Evolutionary conservation across 176 grass and related monocot species (phyloP), one percentile per base, ranked within the genome.

Genomic region (Themeda triandra): DNA sequence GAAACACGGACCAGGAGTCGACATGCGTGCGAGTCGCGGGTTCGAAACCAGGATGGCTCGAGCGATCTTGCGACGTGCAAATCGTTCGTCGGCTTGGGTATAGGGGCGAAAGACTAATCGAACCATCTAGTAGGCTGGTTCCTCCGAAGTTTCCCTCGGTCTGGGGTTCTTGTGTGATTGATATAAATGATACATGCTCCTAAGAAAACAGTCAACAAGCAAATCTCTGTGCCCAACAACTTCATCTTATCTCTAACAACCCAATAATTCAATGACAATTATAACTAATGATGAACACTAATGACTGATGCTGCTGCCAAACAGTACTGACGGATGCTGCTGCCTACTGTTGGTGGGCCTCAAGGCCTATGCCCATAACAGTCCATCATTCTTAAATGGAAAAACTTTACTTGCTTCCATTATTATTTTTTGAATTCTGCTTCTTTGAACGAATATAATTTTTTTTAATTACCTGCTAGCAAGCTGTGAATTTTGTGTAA

Each of bases 1-100:
- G 89, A 94, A 94, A 92, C 86, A 92, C 60, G 83, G 88, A 95
- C 87, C 85, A 92, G n/a, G n/a, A n/a, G n/a, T n/a, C n/a, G n/a
- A n/a, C n/a, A n/a, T n/a, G n/a, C n/a, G n/a, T n/a, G n/a, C n/a
- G n/a, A n/a, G n/a, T n/a, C n/a, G n/a, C n/a, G n/a, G n/a, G n/a
- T n/a, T n/a, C n/a, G n/a, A n/a, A n/a, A n/a, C n/a, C n/a, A n/a
- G n/a, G n/a, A n/a, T n/a, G n/a, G n/a, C n/a, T n/a, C n/a, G n/a
- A n/a, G n/a, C n/a, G n/a, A n/a, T n/a, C n/a, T n/a, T n/a, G n/a
- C n/a, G n/a, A n/a, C n/a, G n/a, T n/a, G n/a, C n/a, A n/a, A n/a
- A n/a, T n/a, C n/a, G n/a, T n/a, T n/a, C n/a, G n/a, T n/a, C n/a
- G n/a, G n/a, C 82, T 58, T 84, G 63, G 73, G 73, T 83, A 83